Base-by-base conservation (phyloP, 164 flowering plant genomes). In the Taxillus chinensis region DNA sequence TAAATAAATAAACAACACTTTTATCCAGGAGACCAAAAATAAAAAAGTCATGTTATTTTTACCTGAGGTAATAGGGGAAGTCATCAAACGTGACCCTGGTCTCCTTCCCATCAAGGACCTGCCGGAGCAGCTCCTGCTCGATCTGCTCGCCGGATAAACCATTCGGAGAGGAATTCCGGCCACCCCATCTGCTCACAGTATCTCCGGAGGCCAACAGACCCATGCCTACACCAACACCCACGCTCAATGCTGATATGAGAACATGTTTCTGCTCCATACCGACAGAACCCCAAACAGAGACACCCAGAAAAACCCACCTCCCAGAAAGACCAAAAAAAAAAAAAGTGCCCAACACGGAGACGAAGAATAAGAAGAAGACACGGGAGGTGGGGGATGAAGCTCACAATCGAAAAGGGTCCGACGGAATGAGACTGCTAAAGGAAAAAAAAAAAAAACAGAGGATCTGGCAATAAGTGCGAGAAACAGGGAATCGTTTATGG, bases 51-150 rank as follows among this genome's bases (percentile, higher is more conserved):
- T 27, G 27, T 27, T 27, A 27, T 27, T 43, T 4, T 64, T 61
- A 83, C 88, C 91, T 83, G 39, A 85, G 68, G 60, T 75, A 83
- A 67, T 83, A 83, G 10, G 86, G 91, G 63, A 85, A 85, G 15
- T 83, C 82, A 12, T 80, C 83, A 61, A 83, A 79, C 37, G 78
- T 78, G 55, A 80, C 79, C 10, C 61, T 74, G 69, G 64, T 62
- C 0, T 80, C 74, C 58, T 64, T 83, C 3, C 87, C 88, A 72
- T 85, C 83, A 51, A 76, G 48, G 50, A 85, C 64, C 61, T 62
- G 71, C 60, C 80, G 74, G 64, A 74, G 43, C 57, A 85, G 68
- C 79, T 85, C 91, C 27, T 63, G 68, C 68, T 77, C 82, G 66
- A 85, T 78, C 70, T 82, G 72, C 51, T 77, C 81, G 7, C 60